Evolutionary conservation across 2,329 filamentous ascomycete genomes (phyloP), one percentile per base, ranked within the genome.

Genomic region (Colletotrichum trifolii): DNA sequence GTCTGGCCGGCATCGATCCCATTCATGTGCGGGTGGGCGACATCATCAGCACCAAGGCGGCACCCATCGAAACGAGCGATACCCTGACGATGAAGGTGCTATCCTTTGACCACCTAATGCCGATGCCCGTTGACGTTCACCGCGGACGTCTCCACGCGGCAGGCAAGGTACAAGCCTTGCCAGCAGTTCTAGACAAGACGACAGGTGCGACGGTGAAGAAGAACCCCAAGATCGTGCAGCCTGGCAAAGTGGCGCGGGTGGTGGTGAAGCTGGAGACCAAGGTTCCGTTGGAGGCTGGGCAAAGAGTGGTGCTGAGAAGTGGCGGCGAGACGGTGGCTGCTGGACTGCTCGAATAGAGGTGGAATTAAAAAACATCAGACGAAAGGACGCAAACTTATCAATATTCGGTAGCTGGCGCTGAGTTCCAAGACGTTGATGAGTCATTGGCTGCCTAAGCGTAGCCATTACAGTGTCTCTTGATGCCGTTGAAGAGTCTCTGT

Each of bases 61-160:
- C 85, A 2, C 90, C 93, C 0, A 89, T 97, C 39, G 79, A 82
- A 34, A 91, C 91, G 64, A 82, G 93, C 64, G 91, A 90, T 62
- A 85, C 82, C 0, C 94, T 98, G 71, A 92, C 87, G 2, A 88
- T 91, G 66, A 97, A 97, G 77, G 89, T 96, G 10, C 85, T 97
- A 60, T 93, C 94, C 0, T 97, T 98, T 72, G 93, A 97, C 66
- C 90, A 95, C 68, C 79, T 99, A 13, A 90, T 94, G 78, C 95
- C 95, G 0, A 96, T 95, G 87, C 87, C 88, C 33, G 87, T 98
- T 9, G 95, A 98, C 72, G 88, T 99, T 8, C 94, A 97, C 75
- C 84, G 93, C 17, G 96, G 96, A 0, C 85, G 94, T 8, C 79
- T 98, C 54, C 92, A 97, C 75, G 88, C 89, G 0, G 85, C 92